Base-by-base conservation (phyloP, 192 early-diverging fungal genomes). In the Podochytrium sp. region DNA sequence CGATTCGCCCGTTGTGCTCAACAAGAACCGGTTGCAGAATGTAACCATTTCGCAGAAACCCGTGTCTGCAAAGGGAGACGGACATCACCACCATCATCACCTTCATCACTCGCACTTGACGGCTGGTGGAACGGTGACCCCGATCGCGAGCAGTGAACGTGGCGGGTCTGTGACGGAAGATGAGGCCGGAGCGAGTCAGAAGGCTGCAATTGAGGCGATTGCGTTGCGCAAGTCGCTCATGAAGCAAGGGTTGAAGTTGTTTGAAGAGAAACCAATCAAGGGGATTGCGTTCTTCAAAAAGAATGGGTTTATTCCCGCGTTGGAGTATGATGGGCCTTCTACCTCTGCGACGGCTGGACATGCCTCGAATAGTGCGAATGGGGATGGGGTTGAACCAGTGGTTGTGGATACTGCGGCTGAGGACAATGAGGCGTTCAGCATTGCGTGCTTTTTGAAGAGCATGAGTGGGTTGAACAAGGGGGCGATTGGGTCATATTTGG, bases 401-500 rank as follows among this genome's bases (percentile, higher is more conserved):
- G n/a, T n/a, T n/a, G 29, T 62, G 16, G 25, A 29, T 27, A 34
- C 30, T 32, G n/a, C 12, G n/a, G 50, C 51, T 53, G 66, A 69
- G 38, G 66, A 55, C 34, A 40, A 71, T 32, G 70, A 78, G 27
- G 70, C 77, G 20, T 43, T 65, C 27, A 68, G 84, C 3, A 80
- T 87, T 47, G 85, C 84, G n/a, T 16, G 34, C 12, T 89, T 90
- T 51, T 64, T 90, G 65, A 63, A 55, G 53, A 75, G 35, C 49
- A 85, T 82, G 0, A 41, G 78, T 18, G 76, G 77, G 25, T 66
- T 89, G 12, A 82, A 64, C 47, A 90, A 90, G 66, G 43, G 76
- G 18, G 83, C 78, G n/a, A 83, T 90, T 65, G 89, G 89, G 18
- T 86, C 87, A 37, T 87, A 85, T 59, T 63, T 90, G 18, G 89